Percentiles rank a stretch among this genome's conserved stretches.
phyloP scores from a whole-genome alignment of 106 monocot genomes.

The Cymbidium sinense region DNA sequence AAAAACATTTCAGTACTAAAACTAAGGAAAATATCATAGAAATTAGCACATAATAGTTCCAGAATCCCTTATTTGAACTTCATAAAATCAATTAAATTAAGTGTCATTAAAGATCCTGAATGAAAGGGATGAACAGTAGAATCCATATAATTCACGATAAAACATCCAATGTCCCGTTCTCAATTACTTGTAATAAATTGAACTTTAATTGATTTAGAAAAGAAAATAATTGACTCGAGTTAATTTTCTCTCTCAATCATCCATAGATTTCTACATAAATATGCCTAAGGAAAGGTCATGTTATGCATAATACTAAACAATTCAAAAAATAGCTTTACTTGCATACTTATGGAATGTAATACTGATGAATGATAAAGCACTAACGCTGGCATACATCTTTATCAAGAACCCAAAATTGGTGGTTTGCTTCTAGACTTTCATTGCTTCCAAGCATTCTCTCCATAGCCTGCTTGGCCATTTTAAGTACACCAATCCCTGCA shows the following conservation, averaged over 20 bases:
- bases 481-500: slow-evolving; percentile 98
- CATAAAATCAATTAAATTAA: background rate
- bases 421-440: slow-evolving; percentile 24
- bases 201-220: background rate
- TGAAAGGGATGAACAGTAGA: background rate
- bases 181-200: background rate
- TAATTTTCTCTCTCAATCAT: background rate
- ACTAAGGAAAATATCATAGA: background rate
- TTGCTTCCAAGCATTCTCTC: slow-evolving; percentile 48
- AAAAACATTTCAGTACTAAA: background rate
- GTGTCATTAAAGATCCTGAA: background rate
- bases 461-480: slow-evolving; percentile 80
- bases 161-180: background rate
- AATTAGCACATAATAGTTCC: background rate
- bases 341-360: background rate
- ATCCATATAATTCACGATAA: background rate
- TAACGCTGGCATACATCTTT: slow-evolving; percentile 57
- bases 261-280: background rate
- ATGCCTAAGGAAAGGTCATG: background rate
- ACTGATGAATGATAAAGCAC: background rate
- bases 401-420: slow-evolving; percentile 95
- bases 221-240: background rate
- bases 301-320: background rate
- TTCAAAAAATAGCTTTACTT: background rate
- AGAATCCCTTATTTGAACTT: background rate